A percentile compares a stretch with the other conserved stretches of the same genome.
Conservation (phyloP, 2,329 filamentous ascomycete species). For the Xylaria sp. region DNA sequence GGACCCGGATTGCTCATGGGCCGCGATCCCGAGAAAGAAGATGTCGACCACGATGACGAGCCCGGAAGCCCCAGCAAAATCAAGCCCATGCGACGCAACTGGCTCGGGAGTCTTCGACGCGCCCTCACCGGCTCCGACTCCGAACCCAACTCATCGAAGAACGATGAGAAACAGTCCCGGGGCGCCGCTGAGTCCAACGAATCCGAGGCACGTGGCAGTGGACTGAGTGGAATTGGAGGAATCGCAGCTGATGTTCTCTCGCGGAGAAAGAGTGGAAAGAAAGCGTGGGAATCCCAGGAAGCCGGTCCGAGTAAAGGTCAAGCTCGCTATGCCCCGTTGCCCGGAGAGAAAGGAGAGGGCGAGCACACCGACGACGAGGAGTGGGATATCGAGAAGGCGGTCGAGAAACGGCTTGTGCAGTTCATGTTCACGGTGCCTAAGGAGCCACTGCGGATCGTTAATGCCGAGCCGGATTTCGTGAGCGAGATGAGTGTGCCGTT, state of each 20-base stretch:
- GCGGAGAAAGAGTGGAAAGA: slow-evolving; percentile 50
- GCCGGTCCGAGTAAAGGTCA: slow-evolving; percentile 31
- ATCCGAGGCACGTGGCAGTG: slow-evolving; percentile 38
- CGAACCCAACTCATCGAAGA: slow-evolving; percentile 27
- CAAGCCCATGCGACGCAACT: slow-evolving; percentile 51
- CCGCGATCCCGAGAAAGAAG: slow-evolving; percentile 23
- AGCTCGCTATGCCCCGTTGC: slow-evolving; percentile 25
- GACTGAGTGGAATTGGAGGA: slow-evolving; percentile 38
- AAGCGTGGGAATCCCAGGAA: slow-evolving; percentile 46
- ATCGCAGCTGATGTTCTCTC: slow-evolving; percentile 43
- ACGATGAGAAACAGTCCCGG: slow-evolving; percentile 29
- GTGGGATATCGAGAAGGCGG: slow-evolving; percentile 65
- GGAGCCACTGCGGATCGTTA: slow-evolving; percentile 82
- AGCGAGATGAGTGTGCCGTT: slow-evolving; percentile 40
- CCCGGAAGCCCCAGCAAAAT: slow-evolving; percentile 53
- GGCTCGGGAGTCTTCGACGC: slow-evolving; percentile 63
- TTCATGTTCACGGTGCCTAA: slow-evolving; percentile 93
- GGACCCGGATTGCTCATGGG: slow-evolving; percentile 45
- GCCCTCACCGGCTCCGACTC: slow-evolving; percentile 49
- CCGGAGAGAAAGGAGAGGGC: slow-evolving; percentile 33
- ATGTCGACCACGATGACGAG: slow-evolving; percentile 23
- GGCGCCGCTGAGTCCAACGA: slow-evolving; percentile 36
- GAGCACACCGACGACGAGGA: slow-evolving; percentile 59
- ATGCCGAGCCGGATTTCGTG: slow-evolving; percentile 57
- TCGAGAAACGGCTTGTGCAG: slow-evolving; percentile 67